Percentiles rank a stretch among this genome's conserved stretches.
Evolutionary conservation across 805 yeast species (phyloP).

Genomic region (Groenewaldozyma salmanticensis): DNA sequence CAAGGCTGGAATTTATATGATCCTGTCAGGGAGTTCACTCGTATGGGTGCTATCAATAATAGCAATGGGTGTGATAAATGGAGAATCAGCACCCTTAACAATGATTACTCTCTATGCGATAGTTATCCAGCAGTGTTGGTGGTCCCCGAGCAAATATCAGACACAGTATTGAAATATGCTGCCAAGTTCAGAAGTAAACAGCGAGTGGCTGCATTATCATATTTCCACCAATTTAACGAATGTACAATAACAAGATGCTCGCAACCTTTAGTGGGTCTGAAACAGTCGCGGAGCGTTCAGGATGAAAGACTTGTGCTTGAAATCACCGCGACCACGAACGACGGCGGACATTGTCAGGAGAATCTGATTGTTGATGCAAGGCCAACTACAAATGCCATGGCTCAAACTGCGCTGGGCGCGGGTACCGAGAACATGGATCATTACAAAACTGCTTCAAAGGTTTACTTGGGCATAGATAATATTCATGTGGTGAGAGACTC

Average conservation of each 20-base stretch:
- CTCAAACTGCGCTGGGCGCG: slow-evolving; percentile 96
- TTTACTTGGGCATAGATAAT: slow-evolving; percentile 86
- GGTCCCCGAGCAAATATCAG: slow-evolving; percentile 72
- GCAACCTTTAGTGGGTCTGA: slow-evolving; percentile 87
- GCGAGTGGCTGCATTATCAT: slow-evolving; percentile 74
- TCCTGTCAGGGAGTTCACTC: slow-evolving; percentile 50
- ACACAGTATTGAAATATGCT: slow-evolving; percentile 73
- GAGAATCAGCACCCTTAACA: slow-evolving; percentile 62
- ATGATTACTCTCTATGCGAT: slow-evolving; percentile 50
- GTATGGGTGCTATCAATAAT: slow-evolving; percentile 52
- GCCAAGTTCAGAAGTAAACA: slow-evolving; percentile 77
- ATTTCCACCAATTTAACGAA: slow-evolving; percentile 50
- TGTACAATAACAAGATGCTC: slow-evolving; percentile 82
- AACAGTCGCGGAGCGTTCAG: slow-evolving; percentile 78
- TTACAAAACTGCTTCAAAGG: slow-evolving; percentile 58
- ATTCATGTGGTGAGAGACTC: slow-evolving; percentile 93
- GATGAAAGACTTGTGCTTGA: slow-evolving; percentile 78
- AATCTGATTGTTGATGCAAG: slow-evolving; percentile 84
- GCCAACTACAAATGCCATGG: slow-evolving; percentile 90
- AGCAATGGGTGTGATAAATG: slow-evolving; percentile 34
- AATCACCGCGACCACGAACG: slow-evolving; percentile 53
- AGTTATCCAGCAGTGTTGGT: slow-evolving; percentile 64
- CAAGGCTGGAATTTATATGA: slow-evolving; percentile 70
- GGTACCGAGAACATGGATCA: slow-evolving; percentile 91
- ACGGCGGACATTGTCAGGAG: slow-evolving; percentile 30